phyloP scores from a whole-genome alignment of 2,329 filamentous ascomycete genomes.

The Gremmenia infestans region DNA sequence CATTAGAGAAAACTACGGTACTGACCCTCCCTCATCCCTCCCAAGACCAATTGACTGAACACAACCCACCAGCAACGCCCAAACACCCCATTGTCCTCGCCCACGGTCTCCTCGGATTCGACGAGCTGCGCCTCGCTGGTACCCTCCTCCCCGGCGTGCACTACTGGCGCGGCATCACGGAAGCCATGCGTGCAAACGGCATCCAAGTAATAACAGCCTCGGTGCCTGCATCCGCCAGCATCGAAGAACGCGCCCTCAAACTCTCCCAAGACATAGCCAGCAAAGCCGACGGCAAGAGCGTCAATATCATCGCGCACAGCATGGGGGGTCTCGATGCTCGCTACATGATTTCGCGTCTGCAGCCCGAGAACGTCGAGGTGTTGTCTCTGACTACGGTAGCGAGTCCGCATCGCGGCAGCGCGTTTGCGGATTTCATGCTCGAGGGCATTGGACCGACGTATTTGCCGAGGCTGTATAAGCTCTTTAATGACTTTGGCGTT shows the following conservation, averaged over 20 bases:
- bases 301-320: slow-evolving; percentile 72
- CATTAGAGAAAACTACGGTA: slow-evolving; percentile 53
- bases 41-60: not conserved
- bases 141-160: slow-evolving; percentile 49
- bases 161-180: slow-evolving; percentile 62
- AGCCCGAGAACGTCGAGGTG: slow-evolving; percentile 42
- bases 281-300: slow-evolving; percentile 46
- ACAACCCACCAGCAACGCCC: slow-evolving; percentile 40
- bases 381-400: slow-evolving; percentile 35
- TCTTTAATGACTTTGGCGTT: slow-evolving; percentile 47
- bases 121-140: slow-evolving; percentile 48
- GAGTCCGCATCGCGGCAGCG: slow-evolving; percentile 34
- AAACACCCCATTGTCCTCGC: slow-evolving; percentile 60
- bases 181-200: slow-evolving; percentile 49
- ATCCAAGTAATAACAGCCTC: slow-evolving; percentile 54
- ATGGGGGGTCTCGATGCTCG: slow-evolving; percentile 63
- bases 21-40: not conserved
- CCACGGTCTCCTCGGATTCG: slow-evolving; percentile 61
- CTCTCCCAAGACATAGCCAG: slow-evolving; percentile 50
- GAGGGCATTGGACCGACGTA: slow-evolving; percentile 41
- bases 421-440: slow-evolving; percentile 51
- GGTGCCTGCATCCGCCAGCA: slow-evolving; percentile 56
- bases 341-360: slow-evolving; percentile 57
- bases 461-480: slow-evolving; percentile 50
- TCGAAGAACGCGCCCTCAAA: slow-evolving; percentile 54